Base-by-base conservation (phyloP, 2,329 filamentous ascomycete species). In the Chaetomiaceae sp. region DNA sequence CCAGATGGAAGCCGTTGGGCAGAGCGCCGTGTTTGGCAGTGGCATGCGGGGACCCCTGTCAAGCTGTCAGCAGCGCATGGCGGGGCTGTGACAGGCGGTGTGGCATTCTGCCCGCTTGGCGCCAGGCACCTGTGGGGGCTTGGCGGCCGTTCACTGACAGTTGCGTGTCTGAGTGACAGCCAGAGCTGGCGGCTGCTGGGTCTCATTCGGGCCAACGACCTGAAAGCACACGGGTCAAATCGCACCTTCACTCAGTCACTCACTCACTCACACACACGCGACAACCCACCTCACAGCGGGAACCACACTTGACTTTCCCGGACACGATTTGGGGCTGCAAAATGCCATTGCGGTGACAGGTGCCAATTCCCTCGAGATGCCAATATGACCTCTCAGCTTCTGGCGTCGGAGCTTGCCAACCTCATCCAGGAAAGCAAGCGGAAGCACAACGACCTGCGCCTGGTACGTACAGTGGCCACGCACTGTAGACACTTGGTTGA, bases 381-480 rank as follows among this genome's bases (percentile, higher is more conserved):
- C 65, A 83, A 71, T 60, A 95, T 95, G 89, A 94, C 89, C 66
- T 84, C 88, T 60, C 88, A 94, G 77, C 83, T 95, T 61, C 78
- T 96, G 60, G 82, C 84, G 62, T 83, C 86, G 48, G 90, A 96
- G 77, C 79, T 96, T 65, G 80, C 84, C 61, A 94, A 88, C 70
- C 80, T 96, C 65, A 84, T 95, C 60, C 88, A 94, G 67, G 93
- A 98, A 72, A 93, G 90, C 64, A 97, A 95, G 69, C 81, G 91
- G 60, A 97, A 95, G 69, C 85, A 96, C 66, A 81, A 85, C 57
- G 93, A 97, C 60, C 75, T 98, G 43, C 82, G 86, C 71, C 86
- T 86, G 76, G 86, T 84, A 69, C 59, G 76, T 66, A 47, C 4
- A 18, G 14, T 14, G 10, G 19, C 40, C 29, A 14, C 34, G 34